Conservation (phyloP, 768 basidiomycete species). For the Leccinellum luteum region DNA sequence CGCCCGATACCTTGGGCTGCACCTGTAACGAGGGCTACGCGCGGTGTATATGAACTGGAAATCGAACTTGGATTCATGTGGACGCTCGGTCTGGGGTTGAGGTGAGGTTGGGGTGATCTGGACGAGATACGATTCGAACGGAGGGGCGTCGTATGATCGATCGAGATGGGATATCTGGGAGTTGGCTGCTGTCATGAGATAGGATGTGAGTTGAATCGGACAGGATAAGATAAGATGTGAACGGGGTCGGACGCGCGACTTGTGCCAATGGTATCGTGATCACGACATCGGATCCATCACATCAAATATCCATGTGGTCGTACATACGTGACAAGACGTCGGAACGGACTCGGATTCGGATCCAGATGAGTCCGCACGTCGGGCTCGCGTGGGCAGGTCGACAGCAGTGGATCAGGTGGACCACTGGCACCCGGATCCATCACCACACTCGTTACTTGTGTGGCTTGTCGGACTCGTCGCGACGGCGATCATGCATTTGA, state of each 20-base stretch:
- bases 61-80: background rate
- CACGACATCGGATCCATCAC: background rate
- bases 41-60: background rate
- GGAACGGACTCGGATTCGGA: background rate
- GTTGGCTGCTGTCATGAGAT: background rate
- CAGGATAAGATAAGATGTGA: background rate
- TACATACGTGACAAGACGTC: background rate
- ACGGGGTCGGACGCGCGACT: background rate
- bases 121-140: background rate
- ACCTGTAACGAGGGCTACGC: slow-evolving; percentile 45
- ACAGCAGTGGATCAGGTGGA: background rate
- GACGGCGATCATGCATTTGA: background rate
- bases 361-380: background rate
- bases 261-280: background rate
- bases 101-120: background rate
- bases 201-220: background rate
- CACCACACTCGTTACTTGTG: background rate
- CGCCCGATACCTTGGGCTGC: slow-evolving; percentile 47
- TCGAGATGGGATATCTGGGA: background rate
- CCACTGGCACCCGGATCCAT: background rate
- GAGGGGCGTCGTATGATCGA: background rate
- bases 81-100: background rate
- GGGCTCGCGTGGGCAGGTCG: background rate
- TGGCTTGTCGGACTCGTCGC: background rate
- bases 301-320: background rate